Base-by-base conservation (phyloP, 2,329 filamentous ascomycete species). In the Graphium sp. region DNA sequence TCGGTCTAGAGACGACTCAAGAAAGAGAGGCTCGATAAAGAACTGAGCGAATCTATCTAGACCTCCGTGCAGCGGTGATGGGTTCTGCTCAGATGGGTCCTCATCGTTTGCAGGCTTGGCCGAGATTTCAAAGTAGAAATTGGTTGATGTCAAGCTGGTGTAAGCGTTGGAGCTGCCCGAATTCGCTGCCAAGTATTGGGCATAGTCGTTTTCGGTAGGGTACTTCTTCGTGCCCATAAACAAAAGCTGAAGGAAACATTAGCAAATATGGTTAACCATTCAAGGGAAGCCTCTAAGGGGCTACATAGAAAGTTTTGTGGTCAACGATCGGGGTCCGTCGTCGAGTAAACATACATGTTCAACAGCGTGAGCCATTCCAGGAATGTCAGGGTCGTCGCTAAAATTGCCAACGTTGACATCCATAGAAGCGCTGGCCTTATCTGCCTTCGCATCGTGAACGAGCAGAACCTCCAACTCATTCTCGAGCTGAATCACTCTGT, bases 181-280 rank as follows among this genome's bases (percentile, higher is more conserved):
- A 49, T 94, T 78, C 34, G 81, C 67, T 29, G 84, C 80, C 30
- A 98, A 69, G 49, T 92, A 98, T 47, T 87, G 77, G 44, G 82
- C 83, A 60, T 98, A 98, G 38, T 80, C 87, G 51, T 98, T 95
- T 55, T 94, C 87, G 47, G 76, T 70, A 1, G 89, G 89, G 45
- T 89, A 98, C 69, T 95, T 98, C 52, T 93, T 78, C 6, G 89
- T 98, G 28, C 89, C 89, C 89, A 98, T 95, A 58, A 98, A 98
- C 15, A 98, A 60, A 38, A 94, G 58, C 64, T 74, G 19, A 8
- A 17, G 11, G 13, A 12, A 4, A 12, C 19, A 17, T 30, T n/a
- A 25, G 30, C 13, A 24, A 19, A n/a, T n/a, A n/a, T n/a, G n/a
- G n/a, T n/a, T n/a, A n/a, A n/a, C n/a, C n/a, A n/a, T n/a, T n/a